Conservation (phyloP, 2,329 filamentous ascomycete genomes). For the Colletotrichum gigasporum region DNA sequence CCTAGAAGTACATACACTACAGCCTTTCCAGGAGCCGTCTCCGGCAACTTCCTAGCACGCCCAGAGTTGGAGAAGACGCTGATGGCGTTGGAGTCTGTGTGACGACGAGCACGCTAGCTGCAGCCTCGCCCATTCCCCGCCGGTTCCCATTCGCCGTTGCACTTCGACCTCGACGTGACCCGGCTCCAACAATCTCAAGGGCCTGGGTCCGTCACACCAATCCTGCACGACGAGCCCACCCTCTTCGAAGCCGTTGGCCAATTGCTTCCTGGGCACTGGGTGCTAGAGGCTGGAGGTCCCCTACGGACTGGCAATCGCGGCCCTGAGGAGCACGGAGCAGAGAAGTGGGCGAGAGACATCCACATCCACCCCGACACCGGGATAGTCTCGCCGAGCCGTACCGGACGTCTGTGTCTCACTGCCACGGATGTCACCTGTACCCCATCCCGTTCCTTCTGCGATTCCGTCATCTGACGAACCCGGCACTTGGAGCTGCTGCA, state of each 20-base stretch:
- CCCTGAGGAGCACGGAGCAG: no score
- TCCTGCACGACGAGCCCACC: background rate
- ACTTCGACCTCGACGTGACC: background rate
- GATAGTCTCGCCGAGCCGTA: conserved; percentile 3
- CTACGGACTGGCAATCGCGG: no score
- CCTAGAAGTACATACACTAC: no score
- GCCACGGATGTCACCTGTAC: background rate
- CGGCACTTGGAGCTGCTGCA: conserved; percentile 1
- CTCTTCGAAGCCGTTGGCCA: conserved; percentile 6
- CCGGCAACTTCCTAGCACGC: conserved; percentile 16
- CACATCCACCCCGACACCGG: background rate
- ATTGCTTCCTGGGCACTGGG: background rate
- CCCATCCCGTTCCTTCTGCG: background rate
- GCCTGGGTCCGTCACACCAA: conserved; percentile 13
- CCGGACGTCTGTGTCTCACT: conserved; percentile 1
- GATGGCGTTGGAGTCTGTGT: conserved; percentile 24
- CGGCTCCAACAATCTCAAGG: conserved; percentile 14
- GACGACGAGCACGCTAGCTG: conserved; percentile 15
- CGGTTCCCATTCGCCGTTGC: conserved; percentile 7
- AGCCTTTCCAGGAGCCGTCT: conserved; percentile 8
- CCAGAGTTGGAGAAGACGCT: conserved; percentile 5
- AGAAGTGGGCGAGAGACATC: background rate
- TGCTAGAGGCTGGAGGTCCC: no score
- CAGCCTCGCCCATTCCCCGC: conserved; percentile 20
- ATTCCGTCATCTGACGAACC: conserved; percentile 10